Conservation (phyloP, 768 basidiomycete genomes). For the Auricularia sp. region DNA sequence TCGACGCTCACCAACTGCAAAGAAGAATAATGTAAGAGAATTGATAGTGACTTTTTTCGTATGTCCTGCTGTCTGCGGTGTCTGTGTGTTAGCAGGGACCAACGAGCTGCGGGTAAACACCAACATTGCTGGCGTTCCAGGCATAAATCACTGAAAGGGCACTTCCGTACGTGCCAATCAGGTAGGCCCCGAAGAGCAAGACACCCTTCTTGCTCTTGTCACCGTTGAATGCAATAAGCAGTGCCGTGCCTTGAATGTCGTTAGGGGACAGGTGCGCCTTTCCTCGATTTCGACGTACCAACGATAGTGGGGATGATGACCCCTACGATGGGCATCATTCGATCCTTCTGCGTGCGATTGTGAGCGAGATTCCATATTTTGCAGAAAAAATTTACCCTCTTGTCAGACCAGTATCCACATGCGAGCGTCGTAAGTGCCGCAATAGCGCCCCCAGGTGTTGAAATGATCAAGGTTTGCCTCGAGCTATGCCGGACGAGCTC, state of each 20-base stretch:
- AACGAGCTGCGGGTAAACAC: not conserved
- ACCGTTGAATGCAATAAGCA: constrained; percentile 43
- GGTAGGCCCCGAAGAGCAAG: constrained; percentile 47
- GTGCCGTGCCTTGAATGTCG: constrained; percentile 31
- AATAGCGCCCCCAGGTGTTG: constrained; percentile 45
- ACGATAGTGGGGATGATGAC: constrained; percentile 21
- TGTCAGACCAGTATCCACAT: constrained; percentile 59
- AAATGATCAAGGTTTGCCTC: constrained; percentile 48
- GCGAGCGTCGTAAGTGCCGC: constrained; percentile 36
- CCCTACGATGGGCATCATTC: constrained; percentile 52
- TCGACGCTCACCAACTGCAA: not conserved
- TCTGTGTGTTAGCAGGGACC: not conserved
- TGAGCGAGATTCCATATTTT: not conserved
- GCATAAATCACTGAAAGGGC: constrained; percentile 51
- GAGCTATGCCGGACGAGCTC: constrained; percentile 25
- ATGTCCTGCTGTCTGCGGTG: constrained; percentile 36
- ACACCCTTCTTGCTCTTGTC: constrained; percentile 36
- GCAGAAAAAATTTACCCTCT: constrained; percentile 30
- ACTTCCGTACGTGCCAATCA: constrained; percentile 48
- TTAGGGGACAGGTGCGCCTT: not conserved
- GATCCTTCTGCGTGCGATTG: constrained; percentile 30
- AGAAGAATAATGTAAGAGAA: not conserved
- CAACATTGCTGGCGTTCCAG: constrained; percentile 46
- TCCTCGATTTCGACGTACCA: not conserved
- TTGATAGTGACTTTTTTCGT: constrained; percentile 44